Evolutionary conservation across 2,329 filamentous ascomycete species (phyloP), one percentile per base, ranked within the genome.

Genomic region (Metarhizium album): DNA sequence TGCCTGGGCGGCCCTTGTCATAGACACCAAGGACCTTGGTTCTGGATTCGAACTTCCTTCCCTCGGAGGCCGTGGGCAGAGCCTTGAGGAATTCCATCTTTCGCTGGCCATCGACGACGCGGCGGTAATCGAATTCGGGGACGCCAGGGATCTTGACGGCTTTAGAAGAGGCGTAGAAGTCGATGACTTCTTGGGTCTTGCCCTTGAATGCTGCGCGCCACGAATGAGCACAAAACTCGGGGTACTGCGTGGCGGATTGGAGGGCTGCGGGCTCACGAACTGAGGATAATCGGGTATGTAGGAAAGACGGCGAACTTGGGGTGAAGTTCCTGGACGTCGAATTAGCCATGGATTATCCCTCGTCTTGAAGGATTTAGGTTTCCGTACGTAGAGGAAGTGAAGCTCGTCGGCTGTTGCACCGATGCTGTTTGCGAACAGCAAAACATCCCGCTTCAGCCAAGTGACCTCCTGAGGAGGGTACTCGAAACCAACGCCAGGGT

Each of bases 381-480:
- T n/a, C 16, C 53, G 46, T 75, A 93, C 89, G 62, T 90, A 96
- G 70, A 95, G 83, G 65, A 91, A 95, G 65, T 95, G 89, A 62
- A 95, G 80, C 74, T 96, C 90, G 60, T 95, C 83, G n/a, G 78
- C 77, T 13, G 81, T 91, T 64, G 78, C 83, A 51, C 90, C 90
- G 66, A 96, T 91, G 71, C 85, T 91, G 69, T 86, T 85, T 59
- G 90, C 90, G 67, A 96, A 96, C 54, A 97, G 82, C 54, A 96
- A 76, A 35, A 84, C 81, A 74, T 96, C 90, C 58, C 90, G 82
- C 78, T 90, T 90, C 60, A 87, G 70, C 90, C 90, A 96, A 60
- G 84, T 79, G 11, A 95, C 88, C 63, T 84, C 79, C 62, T 80
- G 73, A 46, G 79, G 69, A 52, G 88, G 87, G 67, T 86, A 95